Evolutionary conservation across 495 filamentous ascomycete species (phyloP), one percentile per base, ranked within the genome.

Genomic region (Podospora anserina): DNA sequence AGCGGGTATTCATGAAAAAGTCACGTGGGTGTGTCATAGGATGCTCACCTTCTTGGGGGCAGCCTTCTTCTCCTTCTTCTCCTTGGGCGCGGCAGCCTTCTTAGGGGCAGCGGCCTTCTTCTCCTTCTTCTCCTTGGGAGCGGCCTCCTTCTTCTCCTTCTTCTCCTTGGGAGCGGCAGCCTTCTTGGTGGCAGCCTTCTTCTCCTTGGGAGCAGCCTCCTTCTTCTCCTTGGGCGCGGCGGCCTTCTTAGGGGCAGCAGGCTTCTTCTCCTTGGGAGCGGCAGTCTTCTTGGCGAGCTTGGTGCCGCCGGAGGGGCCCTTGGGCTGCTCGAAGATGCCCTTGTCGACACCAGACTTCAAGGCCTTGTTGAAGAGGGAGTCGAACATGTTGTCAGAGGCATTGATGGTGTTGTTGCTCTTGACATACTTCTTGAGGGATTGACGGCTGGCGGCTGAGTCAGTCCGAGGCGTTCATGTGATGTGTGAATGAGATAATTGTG

Each of bases 371-470:
- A 99, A 93, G 74, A 94, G 89, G 70, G 87, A 86, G 78, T 95
- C 94, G 79, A 98, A 98, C 77, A 88, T 88, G 61, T 83, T 84
- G 74, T 90, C 88, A 44, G 83, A 85, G 64, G 88, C 86, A 66
- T 83, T 84, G 79, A 96, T 87, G 78, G 89, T 91, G 88, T 98
- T 97, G 90, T 99, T 98, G 74, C 91, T 88, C 80, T 87, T 86
- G 75, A 99, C 91, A 84, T 98, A 99, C 81, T 99, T 97, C 91
- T 97, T 97, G 78, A 99, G 88, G 30, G 92, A 91, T 79, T 94
- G 90, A 72, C 95, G 96, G 82, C 95, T 99, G 77, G 63, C 63
- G 28, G 54, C 57, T 61, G 56, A 64, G 76, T 82, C 74, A 82
- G 86, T 79, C 57, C 57, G 75, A 5, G 23, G 23, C 11, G 13